Conservation (phyloP, 768 basidiomycete genomes). For the Daedaleopsis sinensis region DNA sequence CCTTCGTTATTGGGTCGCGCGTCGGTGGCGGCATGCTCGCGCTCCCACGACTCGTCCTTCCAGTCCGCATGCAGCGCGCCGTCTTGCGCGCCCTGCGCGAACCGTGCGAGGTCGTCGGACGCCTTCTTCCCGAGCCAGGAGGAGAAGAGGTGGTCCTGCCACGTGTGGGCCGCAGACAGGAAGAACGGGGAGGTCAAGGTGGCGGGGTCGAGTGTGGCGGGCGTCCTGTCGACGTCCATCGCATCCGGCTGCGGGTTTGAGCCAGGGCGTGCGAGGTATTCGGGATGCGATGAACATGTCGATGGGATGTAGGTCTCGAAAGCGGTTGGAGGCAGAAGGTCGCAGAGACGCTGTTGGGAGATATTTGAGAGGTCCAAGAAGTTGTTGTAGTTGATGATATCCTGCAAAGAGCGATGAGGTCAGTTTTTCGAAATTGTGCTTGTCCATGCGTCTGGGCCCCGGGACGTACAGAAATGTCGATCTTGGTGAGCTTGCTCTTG, state of each 20-base stretch:
- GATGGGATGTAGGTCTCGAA: slow-evolving; percentile 25
- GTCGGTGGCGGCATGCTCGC: slow-evolving; percentile 36
- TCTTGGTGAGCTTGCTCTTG: slow-evolving; percentile 50
- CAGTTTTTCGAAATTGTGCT: too few relatives aligned
- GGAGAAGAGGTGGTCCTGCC: slow-evolving; percentile 61
- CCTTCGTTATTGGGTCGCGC: neutral
- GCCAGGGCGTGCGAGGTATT: neutral
- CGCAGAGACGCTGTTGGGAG: slow-evolving; percentile 26
- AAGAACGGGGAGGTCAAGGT: slow-evolving; percentile 58
- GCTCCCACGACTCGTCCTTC: slow-evolving; percentile 67
- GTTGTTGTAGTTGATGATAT: slow-evolving; percentile 26
- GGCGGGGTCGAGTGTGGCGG: slow-evolving; percentile 36
- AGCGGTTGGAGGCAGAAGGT: slow-evolving; percentile 33
- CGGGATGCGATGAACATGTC: slow-evolving; percentile 31
- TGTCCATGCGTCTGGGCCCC: too few relatives aligned
- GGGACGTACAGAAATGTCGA: slow-evolving; percentile 52
- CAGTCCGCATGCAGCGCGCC: slow-evolving; percentile 57
- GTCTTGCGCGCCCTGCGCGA: slow-evolving; percentile 43
- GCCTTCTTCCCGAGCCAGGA: slow-evolving; percentile 53
- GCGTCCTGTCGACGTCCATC: slow-evolving; percentile 18
- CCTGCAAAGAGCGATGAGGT: slow-evolving; percentile 7
- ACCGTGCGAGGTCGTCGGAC: slow-evolving; percentile 43
- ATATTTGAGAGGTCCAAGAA: slow-evolving; percentile 31
- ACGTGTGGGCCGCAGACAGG: slow-evolving; percentile 55
- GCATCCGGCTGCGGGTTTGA: neutral